Conservation (phyloP, 2,329 filamentous ascomycete species). For the Exophiala phaeomuriformis region DNA sequence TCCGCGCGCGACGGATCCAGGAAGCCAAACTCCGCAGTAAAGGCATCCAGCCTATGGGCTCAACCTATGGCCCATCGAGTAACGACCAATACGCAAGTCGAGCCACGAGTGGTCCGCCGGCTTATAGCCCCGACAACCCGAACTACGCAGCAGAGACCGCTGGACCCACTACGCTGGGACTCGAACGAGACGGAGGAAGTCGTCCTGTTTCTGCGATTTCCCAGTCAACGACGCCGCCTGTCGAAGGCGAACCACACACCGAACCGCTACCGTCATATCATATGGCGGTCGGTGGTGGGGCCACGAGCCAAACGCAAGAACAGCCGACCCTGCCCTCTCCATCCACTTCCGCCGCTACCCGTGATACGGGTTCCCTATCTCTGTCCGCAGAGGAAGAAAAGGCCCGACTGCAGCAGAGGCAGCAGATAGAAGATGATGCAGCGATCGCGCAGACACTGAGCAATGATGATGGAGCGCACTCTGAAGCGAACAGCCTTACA, state of each 20-base stretch:
- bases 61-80: slow-evolving; percentile 8
- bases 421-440: slow-evolving; percentile 1
- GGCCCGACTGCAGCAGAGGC: slow-evolving; percentile 6
- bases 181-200: not conserved
- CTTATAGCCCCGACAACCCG: not conserved
- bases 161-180: not conserved
- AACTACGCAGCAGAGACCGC: not conserved
- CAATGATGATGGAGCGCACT: not conserved
- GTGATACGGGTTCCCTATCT: not conserved
- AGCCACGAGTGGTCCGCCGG: slow-evolving; percentile 6
- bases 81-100: slow-evolving; percentile 9
- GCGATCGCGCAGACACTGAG: slow-evolving; percentile 2
- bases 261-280: slow-evolving; percentile 1
- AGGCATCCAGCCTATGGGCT: slow-evolving; percentile 4
- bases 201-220: too few relatives aligned
- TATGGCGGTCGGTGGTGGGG: not conserved
- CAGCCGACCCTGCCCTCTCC: not conserved
- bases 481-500: too few relatives aligned
- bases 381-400: slow-evolving; percentile 8
- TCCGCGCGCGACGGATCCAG: slow-evolving; percentile 11
- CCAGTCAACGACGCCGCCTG: not conserved
- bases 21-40: slow-evolving; percentile 11
- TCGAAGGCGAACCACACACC: not conserved
- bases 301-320: not conserved
- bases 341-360: not conserved